Conservation (phyloP, 2,329 filamentous ascomycete species). For the Monosporascus sp. region DNA sequence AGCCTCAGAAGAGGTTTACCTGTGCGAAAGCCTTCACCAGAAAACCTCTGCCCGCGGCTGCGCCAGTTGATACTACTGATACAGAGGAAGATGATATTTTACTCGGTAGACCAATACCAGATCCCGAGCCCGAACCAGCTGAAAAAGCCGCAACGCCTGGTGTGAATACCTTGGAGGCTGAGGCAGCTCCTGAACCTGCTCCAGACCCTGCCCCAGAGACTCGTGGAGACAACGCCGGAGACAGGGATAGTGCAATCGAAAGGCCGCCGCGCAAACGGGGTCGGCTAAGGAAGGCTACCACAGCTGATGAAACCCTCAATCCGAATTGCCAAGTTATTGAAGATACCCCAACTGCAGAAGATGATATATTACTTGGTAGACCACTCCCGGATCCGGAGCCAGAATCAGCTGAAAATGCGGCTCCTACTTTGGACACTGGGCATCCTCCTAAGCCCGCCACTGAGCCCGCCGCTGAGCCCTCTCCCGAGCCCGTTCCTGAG, state of each 20-base stretch:
- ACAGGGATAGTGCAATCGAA: not conserved
- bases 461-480: no score
- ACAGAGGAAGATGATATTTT: slow-evolving; percentile 21
- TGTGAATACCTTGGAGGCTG: not conserved
- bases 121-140: not conserved
- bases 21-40: slow-evolving; percentile 11
- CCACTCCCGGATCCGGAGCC: not conserved
- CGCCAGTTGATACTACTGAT: slow-evolving; percentile 4
- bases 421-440: not conserved
- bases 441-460: not conserved
- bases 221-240: not conserved
- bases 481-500: no score
- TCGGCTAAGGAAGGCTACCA: not conserved
- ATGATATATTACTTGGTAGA: slow-evolving; percentile 15
- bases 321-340: not conserved
- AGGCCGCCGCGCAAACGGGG: not conserved
- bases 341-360: no score
- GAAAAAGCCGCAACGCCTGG: slow-evolving; percentile 3
- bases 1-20: slow-evolving; percentile 8
- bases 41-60: slow-evolving; percentile 1
- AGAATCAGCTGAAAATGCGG: slow-evolving; percentile 1
- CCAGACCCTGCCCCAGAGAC: not conserved
- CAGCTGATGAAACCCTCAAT: no score
- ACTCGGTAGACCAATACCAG: slow-evolving; percentile 4
- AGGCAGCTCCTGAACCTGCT: not conserved